Evolutionary conservation across 1,284 basidiomycete genomes (phyloP).

Genomic region (Moesziomyces antarcticus): DNA sequence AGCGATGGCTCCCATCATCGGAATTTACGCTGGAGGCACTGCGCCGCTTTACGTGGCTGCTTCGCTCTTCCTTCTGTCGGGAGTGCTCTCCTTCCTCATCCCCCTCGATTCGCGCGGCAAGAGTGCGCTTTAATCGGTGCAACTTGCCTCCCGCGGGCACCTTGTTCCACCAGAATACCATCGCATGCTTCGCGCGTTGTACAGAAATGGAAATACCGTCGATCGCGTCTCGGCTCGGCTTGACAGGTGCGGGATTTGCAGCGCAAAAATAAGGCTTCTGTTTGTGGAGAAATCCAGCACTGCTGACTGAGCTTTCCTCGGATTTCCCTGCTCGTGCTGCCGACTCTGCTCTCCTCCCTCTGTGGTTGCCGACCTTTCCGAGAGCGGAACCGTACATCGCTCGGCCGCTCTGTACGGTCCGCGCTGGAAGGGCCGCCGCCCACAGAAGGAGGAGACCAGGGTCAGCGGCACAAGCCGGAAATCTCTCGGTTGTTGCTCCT

Average conservation of each 20-base stretch:
- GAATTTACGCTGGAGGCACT: constrained; percentile 51
- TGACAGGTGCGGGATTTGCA: neutral
- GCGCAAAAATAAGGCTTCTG: neutral
- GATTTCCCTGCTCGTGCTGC: no score
- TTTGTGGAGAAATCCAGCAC: no score
- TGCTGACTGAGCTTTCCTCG: no score
- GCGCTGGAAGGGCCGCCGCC: no score
- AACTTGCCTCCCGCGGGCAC: no score
- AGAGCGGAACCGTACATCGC: no score
- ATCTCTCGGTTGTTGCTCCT: no score
- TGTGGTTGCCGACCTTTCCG: no score
- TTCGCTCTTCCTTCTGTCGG: constrained; percentile 58
- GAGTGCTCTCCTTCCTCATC: constrained; percentile 57
- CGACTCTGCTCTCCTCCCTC: no score
- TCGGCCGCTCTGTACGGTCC: no score
- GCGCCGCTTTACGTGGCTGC: constrained; percentile 59
- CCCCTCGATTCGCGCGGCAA: constrained; percentile 54
- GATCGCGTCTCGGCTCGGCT: neutral
- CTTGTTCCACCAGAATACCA: constrained; percentile 5
- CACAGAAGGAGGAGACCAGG: no score
- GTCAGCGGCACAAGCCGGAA: no score
- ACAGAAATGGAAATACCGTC: neutral
- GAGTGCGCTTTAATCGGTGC: constrained; percentile 29
- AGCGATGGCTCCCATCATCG: constrained; percentile 63
- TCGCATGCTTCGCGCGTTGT: constrained; percentile 8